Base-by-base conservation (phyloP, 2,329 filamentous ascomycete species). In the Colletotrichum theobromicola region DNA sequence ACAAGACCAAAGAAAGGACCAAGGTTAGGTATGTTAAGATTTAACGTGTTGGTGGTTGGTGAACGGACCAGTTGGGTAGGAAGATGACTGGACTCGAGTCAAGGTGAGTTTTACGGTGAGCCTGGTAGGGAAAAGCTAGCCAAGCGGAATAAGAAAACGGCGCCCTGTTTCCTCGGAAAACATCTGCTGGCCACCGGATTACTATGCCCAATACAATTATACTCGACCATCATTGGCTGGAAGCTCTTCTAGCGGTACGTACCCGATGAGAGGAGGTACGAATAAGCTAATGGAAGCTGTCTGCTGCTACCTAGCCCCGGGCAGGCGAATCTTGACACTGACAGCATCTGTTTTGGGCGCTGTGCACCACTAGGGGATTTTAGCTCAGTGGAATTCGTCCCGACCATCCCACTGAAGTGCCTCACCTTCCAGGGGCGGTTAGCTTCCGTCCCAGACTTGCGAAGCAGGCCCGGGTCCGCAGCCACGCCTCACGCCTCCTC, bases 301-400 rank as follows among this genome's bases (percentile, higher is more conserved):
- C 42, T 12, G 42, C 42, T 46, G 37, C 37, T 46, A 46, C 37
- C 18, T 42, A 32, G 7, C 30, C 32, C 35, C 28, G 62, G 21
- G 30, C 16, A 24, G 32, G 37, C 35, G 26, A 46, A 50, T 58
- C 53, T 70, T 65, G 70, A 73, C 70, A 63, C 30, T 69, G 70
- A 70, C 71, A 35, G 62, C 62, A 42, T 61, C 67, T 74, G n/a
- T 42, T 74, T 63, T 58, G 53, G 60, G 67, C 61, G 34, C 37
- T 71, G 16, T 70, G 61, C 61, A 71, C 62, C 55, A 72, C 68
- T 72, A 74, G 62, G 55, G 34, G 34, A 62, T 55, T 71, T 72
- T 72, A 74, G 71, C 37, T 46, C 30, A 62, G 28, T 74, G 62
- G 55, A 71, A 71, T 57, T n/a, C 61, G 42, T 66, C 67, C 55